Evolutionary conservation across 768 basidiomycete genomes (phyloP), one percentile per base, ranked within the genome.

Genomic region (Leucosporidium scottii): DNA sequence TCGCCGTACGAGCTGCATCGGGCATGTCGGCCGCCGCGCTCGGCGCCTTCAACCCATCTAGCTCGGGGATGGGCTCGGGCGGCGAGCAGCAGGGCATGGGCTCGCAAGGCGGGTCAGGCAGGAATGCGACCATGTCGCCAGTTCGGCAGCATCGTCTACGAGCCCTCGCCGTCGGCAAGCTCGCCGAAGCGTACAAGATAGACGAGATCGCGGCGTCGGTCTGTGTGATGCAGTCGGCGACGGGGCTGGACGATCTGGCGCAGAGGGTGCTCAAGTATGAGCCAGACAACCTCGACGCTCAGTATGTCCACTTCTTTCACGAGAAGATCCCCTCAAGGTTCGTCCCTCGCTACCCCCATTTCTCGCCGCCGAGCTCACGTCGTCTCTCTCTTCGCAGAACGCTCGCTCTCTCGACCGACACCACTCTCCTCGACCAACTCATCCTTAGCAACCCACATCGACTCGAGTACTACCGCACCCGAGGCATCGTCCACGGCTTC

Each of bases 141-240:
- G 88, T 85, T 82, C 84, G 91, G 44, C 83, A 91, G 51, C 90
- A 93, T 76, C 82, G 90, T 60, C 78, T 93, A 54, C 81, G 91
- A 44, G 87, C 85, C 0, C 82, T 92, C 34, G 91, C 91, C 0
- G 89, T 93, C 25, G 88, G 91, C 78, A 91, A 90, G 76, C 81
- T 93, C 50, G 89, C 91, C 1, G 84, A 86, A 28, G 91, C 91
- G 7, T 93, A 93, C 75, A 85, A 86, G 76, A 83, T 85, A 17
- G 91, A 93, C 76, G 91, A 93, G 77, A 90, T 93, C 74, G 91
- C 91, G 1, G 89, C 89, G 1, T 91, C 89, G 75, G 91, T 93
- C 31, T 90, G 93, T 87, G 86, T 93, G 39, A 93, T 93, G 91
- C 91, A 93, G 76, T 90, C 90, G 48, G 90, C 91, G 7, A 91